A percentile compares a stretch with the other conserved stretches of the same genome.
phyloP scores from a whole-genome alignment of 495 filamentous ascomycete genomes.

The Hyaloscypha hepaticicola region DNA sequence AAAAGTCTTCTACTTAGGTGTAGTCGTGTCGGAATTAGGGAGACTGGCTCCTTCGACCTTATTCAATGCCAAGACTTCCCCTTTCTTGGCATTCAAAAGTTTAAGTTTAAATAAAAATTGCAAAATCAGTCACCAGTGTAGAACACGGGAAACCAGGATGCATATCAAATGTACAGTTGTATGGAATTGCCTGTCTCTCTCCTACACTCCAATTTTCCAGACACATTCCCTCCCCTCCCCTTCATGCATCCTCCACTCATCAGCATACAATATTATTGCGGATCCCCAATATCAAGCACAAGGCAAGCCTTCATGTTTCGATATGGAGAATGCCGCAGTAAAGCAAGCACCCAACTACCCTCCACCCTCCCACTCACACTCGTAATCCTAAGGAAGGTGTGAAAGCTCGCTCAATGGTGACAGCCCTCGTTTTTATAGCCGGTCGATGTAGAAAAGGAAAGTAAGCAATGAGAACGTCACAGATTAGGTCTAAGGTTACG shows the following conservation, averaged over 20 bases:
- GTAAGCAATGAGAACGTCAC: constrained; percentile 31
- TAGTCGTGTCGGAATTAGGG: too few relatives aligned
- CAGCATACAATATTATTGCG: not conserved
- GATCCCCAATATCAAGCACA: not conserved
- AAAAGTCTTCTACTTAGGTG: too few relatives aligned
- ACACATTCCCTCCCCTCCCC: not conserved
- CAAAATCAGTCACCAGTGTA: not conserved
- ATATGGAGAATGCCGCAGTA: not conserved
- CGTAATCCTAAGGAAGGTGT: constrained; percentile 19
- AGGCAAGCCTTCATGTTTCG: not conserved
- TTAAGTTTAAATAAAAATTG: too few relatives aligned
- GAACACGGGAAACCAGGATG: not conserved
- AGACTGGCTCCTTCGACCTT: too few relatives aligned
- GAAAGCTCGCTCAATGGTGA: constrained; percentile 28
- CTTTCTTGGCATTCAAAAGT: not conserved
- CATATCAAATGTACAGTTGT: constrained; percentile 26
- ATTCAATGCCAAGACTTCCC: too few relatives aligned
- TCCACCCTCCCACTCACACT: constrained; percentile 3
- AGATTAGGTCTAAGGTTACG: constrained; percentile 36
- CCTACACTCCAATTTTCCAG: not conserved
- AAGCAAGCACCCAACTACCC: constrained; percentile 4
- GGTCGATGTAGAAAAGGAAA: constrained; percentile 18
- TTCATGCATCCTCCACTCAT: constrained; percentile 5
- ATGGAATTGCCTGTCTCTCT: constrained; percentile 21
- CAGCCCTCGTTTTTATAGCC: constrained; percentile 20